Evolutionary conservation across 2,329 filamentous ascomycete species (phyloP).

Genomic region (Stemphylium beticola): DNA sequence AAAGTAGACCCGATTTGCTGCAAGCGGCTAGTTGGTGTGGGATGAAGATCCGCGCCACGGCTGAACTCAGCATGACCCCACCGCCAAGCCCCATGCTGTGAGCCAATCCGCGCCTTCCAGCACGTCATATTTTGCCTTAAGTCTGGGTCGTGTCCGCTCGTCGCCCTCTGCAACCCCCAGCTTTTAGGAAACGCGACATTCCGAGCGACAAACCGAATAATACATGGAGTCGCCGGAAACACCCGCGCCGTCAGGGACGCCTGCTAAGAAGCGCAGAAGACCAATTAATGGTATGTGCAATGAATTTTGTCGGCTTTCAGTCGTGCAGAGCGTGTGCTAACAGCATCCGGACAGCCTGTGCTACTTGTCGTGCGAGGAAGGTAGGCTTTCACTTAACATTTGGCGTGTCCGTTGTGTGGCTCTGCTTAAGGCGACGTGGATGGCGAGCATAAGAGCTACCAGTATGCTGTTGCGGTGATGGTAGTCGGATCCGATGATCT

Average conservation of each 20-base stretch:
- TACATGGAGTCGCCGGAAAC: conserved; percentile 18
- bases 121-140: conserved; percentile 23
- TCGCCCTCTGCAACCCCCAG: conserved; percentile 14
- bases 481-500: background rate
- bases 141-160: conserved; percentile 13
- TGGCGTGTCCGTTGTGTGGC: background rate
- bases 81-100: conserved; percentile 6
- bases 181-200: conserved; percentile 13
- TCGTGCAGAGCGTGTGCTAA: conserved; percentile 9
- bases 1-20: background rate
- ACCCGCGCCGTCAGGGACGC: conserved; percentile 15
- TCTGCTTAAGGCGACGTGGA: background rate
- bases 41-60: background rate
- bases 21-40: conserved; percentile 1
- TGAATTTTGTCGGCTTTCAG: background rate
- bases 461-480: background rate
- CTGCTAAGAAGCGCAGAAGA: conserved; percentile 32
- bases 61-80: conserved; percentile 5
- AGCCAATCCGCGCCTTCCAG: conserved; percentile 13
- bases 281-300: conserved; percentile 32
- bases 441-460: background rate
- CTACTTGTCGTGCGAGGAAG: conserved; percentile 28
- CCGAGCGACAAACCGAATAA: conserved; percentile 20
- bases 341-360: conserved; percentile 16
- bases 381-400: conserved; percentile 7